Percentiles rank a stretch among this genome's conserved stretches.
Evolutionary conservation across 768 basidiomycete species (phyloP).

Genomic region (Kwoniella pini): DNA sequence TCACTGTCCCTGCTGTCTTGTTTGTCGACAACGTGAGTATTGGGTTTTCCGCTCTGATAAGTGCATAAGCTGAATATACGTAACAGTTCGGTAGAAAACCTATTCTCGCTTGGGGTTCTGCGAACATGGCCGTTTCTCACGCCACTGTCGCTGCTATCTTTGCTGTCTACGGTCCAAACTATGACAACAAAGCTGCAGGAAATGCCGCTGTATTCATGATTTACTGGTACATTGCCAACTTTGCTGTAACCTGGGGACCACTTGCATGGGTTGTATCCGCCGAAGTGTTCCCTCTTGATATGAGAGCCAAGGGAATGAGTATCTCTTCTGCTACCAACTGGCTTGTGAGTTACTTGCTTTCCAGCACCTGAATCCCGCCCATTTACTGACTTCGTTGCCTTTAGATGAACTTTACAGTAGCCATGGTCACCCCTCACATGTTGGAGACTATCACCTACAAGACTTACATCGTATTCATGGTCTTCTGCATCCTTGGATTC

Average conservation of each 20-base stretch:
- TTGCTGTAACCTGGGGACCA: conserved; percentile 73
- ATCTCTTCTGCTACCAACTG: conserved; percentile 76
- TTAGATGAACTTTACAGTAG: conserved; percentile 56
- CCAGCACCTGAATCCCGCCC: too few relatives aligned
- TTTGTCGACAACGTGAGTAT: conserved; percentile 65
- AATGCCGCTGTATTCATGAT: conserved; percentile 61
- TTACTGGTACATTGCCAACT: conserved; percentile 74
- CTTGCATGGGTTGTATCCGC: conserved; percentile 69
- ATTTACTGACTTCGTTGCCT: too few relatives aligned
- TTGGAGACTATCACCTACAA: conserved; percentile 65
- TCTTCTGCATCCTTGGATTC: conserved; percentile 65
- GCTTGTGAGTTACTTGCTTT: conserved; percentile 42
- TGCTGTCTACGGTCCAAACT: conserved; percentile 57
- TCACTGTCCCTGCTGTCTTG: conserved; percentile 78
- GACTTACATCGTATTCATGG: conserved; percentile 71
- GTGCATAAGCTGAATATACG: neutral
- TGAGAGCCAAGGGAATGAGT: conserved; percentile 73
- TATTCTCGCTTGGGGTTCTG: conserved; percentile 53
- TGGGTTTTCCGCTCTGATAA: neutral
- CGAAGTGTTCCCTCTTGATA: conserved; percentile 61
- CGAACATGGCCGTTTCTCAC: conserved; percentile 59
- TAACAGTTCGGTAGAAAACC: conserved; percentile 66
- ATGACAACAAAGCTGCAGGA: conserved; percentile 65
- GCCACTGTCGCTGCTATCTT: conserved; percentile 69
- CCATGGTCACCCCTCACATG: conserved; percentile 73